Conservation (phyloP, 208 protist species). For the Trichomonas tenax region DNA sequence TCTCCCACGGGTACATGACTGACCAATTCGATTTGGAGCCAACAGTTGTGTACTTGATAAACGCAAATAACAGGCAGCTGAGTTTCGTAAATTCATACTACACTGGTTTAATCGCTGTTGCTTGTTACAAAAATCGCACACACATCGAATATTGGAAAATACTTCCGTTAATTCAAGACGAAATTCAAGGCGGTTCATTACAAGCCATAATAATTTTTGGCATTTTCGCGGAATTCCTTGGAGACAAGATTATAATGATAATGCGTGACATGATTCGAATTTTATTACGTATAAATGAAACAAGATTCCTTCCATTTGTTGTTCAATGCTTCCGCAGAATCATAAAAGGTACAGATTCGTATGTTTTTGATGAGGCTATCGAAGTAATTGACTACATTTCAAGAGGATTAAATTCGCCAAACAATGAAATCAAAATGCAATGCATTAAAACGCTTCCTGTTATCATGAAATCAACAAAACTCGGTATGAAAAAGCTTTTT, state of each 20-base stretch:
- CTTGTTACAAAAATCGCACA: neutral
- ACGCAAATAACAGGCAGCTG: neutral
- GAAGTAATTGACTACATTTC: neutral
- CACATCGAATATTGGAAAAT: neutral
- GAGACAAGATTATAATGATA: neutral
- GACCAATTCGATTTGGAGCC: neutral
- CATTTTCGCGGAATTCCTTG: neutral
- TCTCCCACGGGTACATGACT: neutral
- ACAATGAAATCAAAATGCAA: neutral
- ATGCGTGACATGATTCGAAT: neutral
- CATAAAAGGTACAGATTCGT: neutral
- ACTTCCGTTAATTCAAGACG: neutral
- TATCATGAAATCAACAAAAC: neutral
- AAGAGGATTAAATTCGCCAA: neutral
- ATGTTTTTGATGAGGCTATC: neutral
- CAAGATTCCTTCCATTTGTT: neutral
- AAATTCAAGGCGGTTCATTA: neutral
- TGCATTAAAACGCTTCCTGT: slow-evolving; percentile 8
- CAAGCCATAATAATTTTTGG: neutral
- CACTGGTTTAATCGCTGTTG: neutral
- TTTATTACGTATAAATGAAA: neutral
- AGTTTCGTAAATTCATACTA: neutral
- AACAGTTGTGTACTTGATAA: neutral
- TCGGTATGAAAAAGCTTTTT: neutral
- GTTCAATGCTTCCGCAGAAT: neutral